Evolutionary conservation across 2,329 filamentous ascomycete genomes (phyloP), one percentile per base, ranked within the genome.

Genomic region (Trichoderma cornu-damae): DNA sequence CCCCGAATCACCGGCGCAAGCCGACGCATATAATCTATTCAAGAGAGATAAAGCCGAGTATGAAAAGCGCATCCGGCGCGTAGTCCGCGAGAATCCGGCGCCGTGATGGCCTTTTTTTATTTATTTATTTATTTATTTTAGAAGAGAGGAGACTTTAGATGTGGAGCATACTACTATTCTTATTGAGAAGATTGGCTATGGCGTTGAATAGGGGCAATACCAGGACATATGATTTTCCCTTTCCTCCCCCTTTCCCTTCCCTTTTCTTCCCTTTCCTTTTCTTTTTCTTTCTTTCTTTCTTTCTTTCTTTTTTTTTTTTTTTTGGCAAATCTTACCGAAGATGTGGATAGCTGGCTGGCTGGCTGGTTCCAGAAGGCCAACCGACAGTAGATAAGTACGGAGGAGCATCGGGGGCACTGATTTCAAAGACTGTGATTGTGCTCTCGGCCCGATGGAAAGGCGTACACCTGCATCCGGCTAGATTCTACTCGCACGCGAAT

Each of bases 21-120:
- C 94, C 2, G 94, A 99, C 65, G 95, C 94, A 0, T 99, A 97
- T 76, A 96, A 96, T 67, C 79, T 99, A 9, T 97, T 90, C 73
- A 96, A 96, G 79, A 91, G 91, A 71, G 93, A 99, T 68, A 81
- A 85, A 42, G 75, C 74, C 16, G 91, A 93, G 58, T 99, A 99
- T 68, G 92, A 97, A 75, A 88, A 86, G 72, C 88, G 92, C 62
- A 86, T 99, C 61, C 86, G 84, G 69, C 85, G 89, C 60, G 86
- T 96, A 18, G 94, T 99, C 58, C 87, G 84, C 66, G 91, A 96
- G 63, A 96, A 97, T 72, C 90, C 89, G 12, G 86, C 89, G 48
- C 87, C 87, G 53, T 90, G 67, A 74, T 28, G 26, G 11, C 9
- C 16, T n/a, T n/a, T n/a, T n/a, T n/a, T n/a, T n/a, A n/a, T n/a